A percentile compares a stretch with the other conserved stretches of the same genome.
Conservation (phyloP, 1,139 yeast genomes). For the Insectozyma bohioensis region DNA sequence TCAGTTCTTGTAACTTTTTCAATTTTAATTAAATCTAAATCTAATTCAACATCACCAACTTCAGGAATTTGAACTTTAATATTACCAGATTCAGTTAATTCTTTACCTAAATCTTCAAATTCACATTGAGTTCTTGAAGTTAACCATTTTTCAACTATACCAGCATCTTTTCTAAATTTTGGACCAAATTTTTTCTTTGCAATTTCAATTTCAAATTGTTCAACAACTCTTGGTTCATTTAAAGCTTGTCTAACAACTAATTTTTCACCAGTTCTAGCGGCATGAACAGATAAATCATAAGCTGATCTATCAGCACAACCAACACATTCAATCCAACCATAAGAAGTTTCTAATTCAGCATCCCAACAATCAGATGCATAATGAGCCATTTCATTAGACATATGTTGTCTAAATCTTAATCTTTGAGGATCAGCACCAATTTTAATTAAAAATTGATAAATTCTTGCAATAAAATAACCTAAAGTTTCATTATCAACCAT, state of each 20-base stretch:
- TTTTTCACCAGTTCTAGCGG: slow-evolving; percentile 93
- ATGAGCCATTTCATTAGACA: slow-evolving; percentile 99
- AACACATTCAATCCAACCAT: slow-evolving; percentile 99
- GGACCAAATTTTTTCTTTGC: slow-evolving; percentile 98
- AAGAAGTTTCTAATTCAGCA: slow-evolving; percentile 92
- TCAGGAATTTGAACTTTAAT: slow-evolving; percentile 64
- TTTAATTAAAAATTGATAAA: slow-evolving; percentile 76
- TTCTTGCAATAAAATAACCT: slow-evolving; percentile 95
- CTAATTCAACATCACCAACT: slow-evolving; percentile 66
- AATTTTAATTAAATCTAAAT: slow-evolving; percentile 66
- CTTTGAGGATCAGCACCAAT: slow-evolving; percentile 87
- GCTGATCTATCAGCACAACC: slow-evolving; percentile 99
- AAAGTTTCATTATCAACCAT: slow-evolving; percentile 96
- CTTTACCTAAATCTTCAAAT: slow-evolving; percentile 72
- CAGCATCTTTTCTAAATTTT: slow-evolving; percentile 94
- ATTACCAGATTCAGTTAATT: slow-evolving; percentile 63
- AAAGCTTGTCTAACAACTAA: slow-evolving; percentile 90
- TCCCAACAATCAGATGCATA: slow-evolving; percentile 99
- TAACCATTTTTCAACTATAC: slow-evolving; percentile 83
- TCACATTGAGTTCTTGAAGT: slow-evolving; percentile 79
- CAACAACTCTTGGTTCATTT: slow-evolving; percentile 80
- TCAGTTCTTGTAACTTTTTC: slow-evolving; percentile 79
- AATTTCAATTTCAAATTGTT: slow-evolving; percentile 77
- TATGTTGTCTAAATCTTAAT: slow-evolving; percentile 96
- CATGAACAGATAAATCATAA: slow-evolving; percentile 91